Evolutionary conservation across 2,329 filamentous ascomycete genomes (phyloP).

Genomic region (Teratosphaeria pseudoeucalypti): DNA sequence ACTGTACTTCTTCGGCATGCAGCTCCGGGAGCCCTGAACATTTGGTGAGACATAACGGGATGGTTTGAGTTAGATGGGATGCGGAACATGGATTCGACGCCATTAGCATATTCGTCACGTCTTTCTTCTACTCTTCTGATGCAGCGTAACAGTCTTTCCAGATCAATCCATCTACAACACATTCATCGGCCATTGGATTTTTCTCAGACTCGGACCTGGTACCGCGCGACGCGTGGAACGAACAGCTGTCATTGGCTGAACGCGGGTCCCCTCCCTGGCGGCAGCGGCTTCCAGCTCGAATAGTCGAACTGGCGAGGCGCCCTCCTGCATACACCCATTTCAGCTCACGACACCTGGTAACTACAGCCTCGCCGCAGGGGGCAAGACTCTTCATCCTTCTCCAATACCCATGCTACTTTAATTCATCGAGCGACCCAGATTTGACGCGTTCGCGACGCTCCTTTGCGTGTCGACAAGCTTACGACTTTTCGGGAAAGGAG

Average conservation of each 20-base stretch:
- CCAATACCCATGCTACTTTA: not conserved
- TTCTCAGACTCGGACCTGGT: not conserved
- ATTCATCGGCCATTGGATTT: not conserved
- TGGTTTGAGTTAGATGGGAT: not conserved
- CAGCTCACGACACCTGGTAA: not conserved
- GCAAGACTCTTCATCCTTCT: not conserved
- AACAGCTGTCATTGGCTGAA: not conserved
- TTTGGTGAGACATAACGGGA: not conserved
- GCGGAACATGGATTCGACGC: not conserved
- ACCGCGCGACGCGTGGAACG: not conserved
- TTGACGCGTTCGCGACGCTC: not conserved
- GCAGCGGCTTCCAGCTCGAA: not conserved
- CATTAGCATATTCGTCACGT: not conserved
- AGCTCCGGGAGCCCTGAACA: not conserved
- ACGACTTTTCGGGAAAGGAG: not conserved
- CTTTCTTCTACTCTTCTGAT: not conserved
- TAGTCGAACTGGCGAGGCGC: not conserved
- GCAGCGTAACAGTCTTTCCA: not conserved
- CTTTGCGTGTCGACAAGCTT: not conserved
- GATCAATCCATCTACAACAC: not conserved
- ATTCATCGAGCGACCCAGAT: not conserved
- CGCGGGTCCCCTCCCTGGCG: not conserved
- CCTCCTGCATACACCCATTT: not conserved
- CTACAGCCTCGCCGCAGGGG: not conserved
- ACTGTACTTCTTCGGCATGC: not conserved